phyloP scores from a whole-genome alignment of 73 alveolate genomes.

The Uronychia setigera region DNA sequence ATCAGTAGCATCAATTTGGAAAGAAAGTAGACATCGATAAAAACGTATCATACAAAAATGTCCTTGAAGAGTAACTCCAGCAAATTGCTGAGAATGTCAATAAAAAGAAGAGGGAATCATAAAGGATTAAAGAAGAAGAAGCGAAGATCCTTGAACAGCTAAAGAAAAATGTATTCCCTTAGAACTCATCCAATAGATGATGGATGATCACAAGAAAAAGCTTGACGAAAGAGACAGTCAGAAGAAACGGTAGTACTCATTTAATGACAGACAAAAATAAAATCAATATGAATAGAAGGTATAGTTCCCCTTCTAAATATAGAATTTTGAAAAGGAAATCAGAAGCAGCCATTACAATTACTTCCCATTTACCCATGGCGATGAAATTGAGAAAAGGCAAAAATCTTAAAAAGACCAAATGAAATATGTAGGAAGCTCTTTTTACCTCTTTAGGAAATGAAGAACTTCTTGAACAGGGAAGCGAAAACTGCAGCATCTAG shows the following conservation, averaged over 20 bases:
- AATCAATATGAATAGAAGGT: background rate
- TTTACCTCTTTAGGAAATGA: background rate
- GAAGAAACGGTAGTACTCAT: background rate
- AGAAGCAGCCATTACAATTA: background rate
- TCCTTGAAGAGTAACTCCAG: slow-evolving; percentile 9
- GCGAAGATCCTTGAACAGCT: background rate
- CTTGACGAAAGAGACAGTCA: background rate
- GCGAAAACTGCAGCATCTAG: background rate
- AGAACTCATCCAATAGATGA: background rate
- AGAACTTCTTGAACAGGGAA: background rate
- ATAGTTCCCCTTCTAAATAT: background rate
- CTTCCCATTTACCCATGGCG: slow-evolving; percentile 27
- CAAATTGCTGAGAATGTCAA: slow-evolving; percentile 11
- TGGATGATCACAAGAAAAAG: slow-evolving; percentile 5
- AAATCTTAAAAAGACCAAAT: background rate
- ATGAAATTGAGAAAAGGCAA: slow-evolving; percentile 27
- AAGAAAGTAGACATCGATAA: slow-evolving; percentile 20
- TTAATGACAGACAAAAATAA: background rate
- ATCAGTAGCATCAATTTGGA: slow-evolving; percentile 17
- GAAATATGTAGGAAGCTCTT: background rate
- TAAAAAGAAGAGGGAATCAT: background rate
- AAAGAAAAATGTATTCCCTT: background rate
- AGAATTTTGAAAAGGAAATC: background rate
- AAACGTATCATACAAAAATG: slow-evolving; percentile 13
- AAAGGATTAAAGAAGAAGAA: background rate